Percentiles rank a stretch among this genome's conserved stretches.
phyloP scores from a whole-genome alignment of 129 eudicot genomes.

The Logfia minima region DNA sequence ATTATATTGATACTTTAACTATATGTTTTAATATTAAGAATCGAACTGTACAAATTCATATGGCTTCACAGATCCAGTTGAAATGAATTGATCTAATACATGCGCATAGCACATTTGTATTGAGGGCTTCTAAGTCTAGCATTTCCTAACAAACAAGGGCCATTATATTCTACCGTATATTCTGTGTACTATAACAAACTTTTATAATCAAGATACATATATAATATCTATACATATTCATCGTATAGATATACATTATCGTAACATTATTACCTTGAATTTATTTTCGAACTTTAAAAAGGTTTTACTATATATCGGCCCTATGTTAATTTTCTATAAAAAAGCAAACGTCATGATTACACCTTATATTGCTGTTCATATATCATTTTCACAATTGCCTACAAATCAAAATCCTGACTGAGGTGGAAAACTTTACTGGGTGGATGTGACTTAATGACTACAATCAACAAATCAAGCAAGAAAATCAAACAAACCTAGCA shows the following conservation, averaged over 20 bases:
- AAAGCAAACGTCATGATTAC: slow-evolving; percentile 36
- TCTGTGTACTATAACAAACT: not conserved
- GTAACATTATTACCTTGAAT: not conserved
- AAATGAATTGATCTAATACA: not conserved
- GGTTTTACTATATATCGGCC: not conserved
- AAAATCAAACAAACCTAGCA: slow-evolving; percentile 11
- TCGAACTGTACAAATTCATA: not conserved
- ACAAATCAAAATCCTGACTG: slow-evolving; percentile 5
- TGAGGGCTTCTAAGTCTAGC: not conserved
- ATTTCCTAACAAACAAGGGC: not conserved
- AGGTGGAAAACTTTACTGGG: not conserved
- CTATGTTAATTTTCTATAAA: slow-evolving; percentile 10
- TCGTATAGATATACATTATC: not conserved
- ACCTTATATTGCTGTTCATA: slow-evolving; percentile 20
- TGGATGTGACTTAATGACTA: slow-evolving; percentile 25
- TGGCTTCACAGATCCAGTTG: not conserved
- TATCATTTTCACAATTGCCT: slow-evolving; percentile 25
- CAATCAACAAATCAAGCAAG: slow-evolving; percentile 17
- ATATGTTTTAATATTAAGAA: not conserved
- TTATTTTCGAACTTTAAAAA: not conserved
- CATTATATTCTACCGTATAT: not conserved
- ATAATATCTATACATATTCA: not conserved
- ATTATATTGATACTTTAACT: not conserved
- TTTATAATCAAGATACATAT: not conserved
- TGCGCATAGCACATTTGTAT: not conserved